Base-by-base conservation (phyloP, 768 basidiomycete genomes). In the Phlegmacium glaucopus region DNA sequence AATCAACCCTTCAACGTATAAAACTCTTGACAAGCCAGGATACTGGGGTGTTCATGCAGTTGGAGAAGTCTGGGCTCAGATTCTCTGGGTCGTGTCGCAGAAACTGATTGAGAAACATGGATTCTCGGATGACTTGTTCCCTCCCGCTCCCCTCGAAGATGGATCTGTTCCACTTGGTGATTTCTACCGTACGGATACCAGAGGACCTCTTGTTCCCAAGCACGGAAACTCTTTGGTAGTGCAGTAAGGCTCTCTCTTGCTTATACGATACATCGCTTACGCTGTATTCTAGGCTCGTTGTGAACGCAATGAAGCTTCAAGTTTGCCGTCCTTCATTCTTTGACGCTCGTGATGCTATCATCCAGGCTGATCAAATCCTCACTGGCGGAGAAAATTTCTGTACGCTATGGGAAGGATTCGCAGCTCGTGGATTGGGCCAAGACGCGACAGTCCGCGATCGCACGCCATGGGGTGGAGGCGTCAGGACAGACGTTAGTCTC, bases 321-420 rank as follows among this genome's bases (percentile, higher is more conserved):
- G 82, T 85, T 4, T 99, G 95, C 71, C 78, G 86, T 22, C 95
- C 95, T 15, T 77, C 75, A 39, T 94, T 95, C 84, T 89, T 93
- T 59, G 84, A 93, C 47, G 88, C 93, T 13, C 83, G 93, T 50
- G 84, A 87, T 63, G 90, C 92, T 12, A 93, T 95, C 64, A 81
- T 95, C 53, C 84, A 91, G 55, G 94, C 95, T 16, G 95, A 97
- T 64, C 72, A 90, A 62, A 69, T 89, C 37, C 77, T 96, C 49
- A 97, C 95, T 3, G 90, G 84, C 11, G 95, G 95, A 3, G 90
- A 93, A 79, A 99, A 99, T 75, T 72, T 76, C 56, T 99, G 95
- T 65, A 73, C 74, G 11, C 67, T 99, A 53, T 97, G 93, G 94
- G 69, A 76, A 48, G 90, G 82, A 36, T 99, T 97, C 62, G 77